Conservation (phyloP, 148 eudicot genomes). For the Chenopodium album region DNA sequence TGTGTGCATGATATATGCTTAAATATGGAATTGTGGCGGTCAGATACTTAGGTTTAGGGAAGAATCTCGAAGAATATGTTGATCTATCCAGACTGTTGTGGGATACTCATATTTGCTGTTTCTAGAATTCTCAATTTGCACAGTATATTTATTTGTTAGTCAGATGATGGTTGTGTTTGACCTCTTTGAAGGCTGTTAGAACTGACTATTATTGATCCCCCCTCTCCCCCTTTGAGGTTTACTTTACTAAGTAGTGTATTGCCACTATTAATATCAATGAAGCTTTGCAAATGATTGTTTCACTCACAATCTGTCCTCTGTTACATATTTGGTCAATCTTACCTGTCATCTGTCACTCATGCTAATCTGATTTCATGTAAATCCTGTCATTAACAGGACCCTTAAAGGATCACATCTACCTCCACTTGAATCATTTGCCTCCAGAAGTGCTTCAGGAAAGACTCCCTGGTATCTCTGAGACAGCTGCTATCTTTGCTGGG, state of each 20-base stretch:
- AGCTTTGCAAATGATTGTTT: neutral
- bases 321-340: neutral
- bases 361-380: neutral
- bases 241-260: neutral
- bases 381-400: constrained; percentile 54
- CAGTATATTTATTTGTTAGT: neutral
- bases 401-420: constrained; percentile 90
- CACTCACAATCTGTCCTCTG: neutral
- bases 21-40: neutral
- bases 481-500: constrained; percentile 96
- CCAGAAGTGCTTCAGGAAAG: constrained; percentile 98
- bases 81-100: no score
- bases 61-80: neutral
- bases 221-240: neutral
- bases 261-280: no score
- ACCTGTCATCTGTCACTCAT: neutral
- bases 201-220: neutral
- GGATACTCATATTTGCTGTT: neutral
- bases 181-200: neutral
- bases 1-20: neutral
- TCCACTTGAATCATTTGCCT: constrained; percentile 96
- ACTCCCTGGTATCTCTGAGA: constrained; percentile 99
- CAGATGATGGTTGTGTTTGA: neutral
- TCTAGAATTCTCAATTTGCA: no score
- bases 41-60: no score